These are phyloP conservation scores for Entophlyctis helioformis DNA, from an alignment of 192 early-diverging fungal genomes.

Conservation along the genomic window DNA sequence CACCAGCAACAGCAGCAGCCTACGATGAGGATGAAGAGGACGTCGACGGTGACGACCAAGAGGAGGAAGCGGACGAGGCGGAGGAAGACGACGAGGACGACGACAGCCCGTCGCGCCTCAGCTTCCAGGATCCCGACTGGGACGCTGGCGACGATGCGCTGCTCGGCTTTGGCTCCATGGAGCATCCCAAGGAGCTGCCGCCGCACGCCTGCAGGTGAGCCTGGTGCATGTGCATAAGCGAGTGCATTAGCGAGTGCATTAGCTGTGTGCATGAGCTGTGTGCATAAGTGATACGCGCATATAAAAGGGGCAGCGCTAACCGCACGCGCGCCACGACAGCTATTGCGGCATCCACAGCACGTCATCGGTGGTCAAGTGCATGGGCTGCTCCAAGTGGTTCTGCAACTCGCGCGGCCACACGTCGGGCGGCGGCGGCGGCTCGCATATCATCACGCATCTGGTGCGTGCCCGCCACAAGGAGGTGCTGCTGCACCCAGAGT, in stretches of 20 bases:
- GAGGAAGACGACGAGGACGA: too few relatives aligned
- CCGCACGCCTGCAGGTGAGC: conserved; percentile 65
- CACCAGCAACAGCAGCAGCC: too few relatives aligned
- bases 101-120: too few relatives aligned
- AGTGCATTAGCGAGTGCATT: too few relatives aligned
- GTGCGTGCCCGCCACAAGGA: conserved; percentile 91
- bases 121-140: too few relatives aligned
- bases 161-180: not conserved
- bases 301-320: not conserved
- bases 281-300: not conserved
- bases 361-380: conserved; percentile 81
- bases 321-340: conserved; percentile 14
- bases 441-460: conserved; percentile 92
- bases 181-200: conserved; percentile 41
- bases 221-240: too few relatives aligned
- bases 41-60: too few relatives aligned
- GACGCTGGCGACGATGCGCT: too few relatives aligned
- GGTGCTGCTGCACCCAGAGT: conserved; percentile 83
- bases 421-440: too few relatives aligned
- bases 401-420: conserved; percentile 87
- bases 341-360: conserved; percentile 92
- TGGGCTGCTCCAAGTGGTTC: conserved; percentile 90
- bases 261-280: too few relatives aligned
- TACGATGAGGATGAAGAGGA: too few relatives aligned
- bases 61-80: too few relatives aligned